Conservation (phyloP, 208 protist genomes). For the Trypanosoma lewisi region DNA sequence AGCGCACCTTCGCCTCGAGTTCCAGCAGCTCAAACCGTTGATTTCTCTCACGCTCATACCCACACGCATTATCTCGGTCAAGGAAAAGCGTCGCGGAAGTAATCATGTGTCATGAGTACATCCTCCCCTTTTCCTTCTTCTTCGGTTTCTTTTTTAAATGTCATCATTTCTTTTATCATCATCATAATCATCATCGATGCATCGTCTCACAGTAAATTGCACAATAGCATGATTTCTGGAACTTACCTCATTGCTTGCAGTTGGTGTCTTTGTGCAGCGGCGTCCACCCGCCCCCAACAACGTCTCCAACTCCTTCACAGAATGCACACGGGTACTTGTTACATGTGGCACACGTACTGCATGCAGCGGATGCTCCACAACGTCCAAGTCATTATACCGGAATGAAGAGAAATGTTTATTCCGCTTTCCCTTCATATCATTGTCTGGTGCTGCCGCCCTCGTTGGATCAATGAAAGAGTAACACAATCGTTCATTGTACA, state of each 20-base stretch:
- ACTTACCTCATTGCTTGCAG: conserved; percentile 60
- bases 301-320: conserved; percentile 29
- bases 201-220: conserved; percentile 28
- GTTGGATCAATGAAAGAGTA: conserved; percentile 33
- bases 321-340: conserved; percentile 17
- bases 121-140: not conserved
- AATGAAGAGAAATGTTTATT: not conserved
- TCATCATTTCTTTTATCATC: not conserved
- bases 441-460: not conserved
- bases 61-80: not conserved
- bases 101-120: not conserved
- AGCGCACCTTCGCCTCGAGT: conserved; percentile 7
- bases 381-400: conserved; percentile 6
- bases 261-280: conserved; percentile 33
- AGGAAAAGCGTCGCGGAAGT: no score
- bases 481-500: conserved; percentile 67
- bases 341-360: conserved; percentile 7
- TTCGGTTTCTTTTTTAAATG: not conserved
- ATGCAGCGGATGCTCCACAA: conserved; percentile 15
- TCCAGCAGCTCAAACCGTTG: not conserved
- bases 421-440: not conserved
- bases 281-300: conserved; percentile 34
- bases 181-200: conserved; percentile 15
- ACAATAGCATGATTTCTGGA: conserved; percentile 72
- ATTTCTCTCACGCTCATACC: not conserved